Percentiles rank a stretch among this genome's conserved stretches.
phyloP scores from a whole-genome alignment of 805 yeast genomes.

The Cyberlindnera subsufficiens region DNA sequence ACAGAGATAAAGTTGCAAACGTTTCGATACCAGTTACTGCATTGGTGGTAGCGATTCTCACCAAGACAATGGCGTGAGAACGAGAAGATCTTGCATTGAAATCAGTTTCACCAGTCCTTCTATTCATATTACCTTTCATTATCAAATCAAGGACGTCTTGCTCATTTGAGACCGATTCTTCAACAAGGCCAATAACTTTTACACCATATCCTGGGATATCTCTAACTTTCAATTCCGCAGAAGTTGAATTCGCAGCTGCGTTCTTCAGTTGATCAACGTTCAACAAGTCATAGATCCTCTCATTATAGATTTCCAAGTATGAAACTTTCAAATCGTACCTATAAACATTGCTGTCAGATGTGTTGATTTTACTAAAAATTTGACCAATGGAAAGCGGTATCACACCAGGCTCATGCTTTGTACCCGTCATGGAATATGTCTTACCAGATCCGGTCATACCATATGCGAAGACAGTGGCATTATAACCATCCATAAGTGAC shows the following conservation, averaged over 20 bases:
- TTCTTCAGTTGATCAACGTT: constrained; percentile 24
- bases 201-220: constrained; percentile 74
- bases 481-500: constrained; percentile 65
- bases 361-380: constrained; percentile 41
- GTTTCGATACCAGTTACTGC: constrained; percentile 30
- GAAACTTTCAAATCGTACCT: constrained; percentile 52
- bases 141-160: constrained; percentile 58
- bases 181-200: constrained; percentile 66
- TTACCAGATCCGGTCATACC: constrained; percentile 98
- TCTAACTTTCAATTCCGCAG: constrained; percentile 60
- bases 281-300: constrained; percentile 73
- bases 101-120: constrained; percentile 86
- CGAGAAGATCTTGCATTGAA: constrained; percentile 83
- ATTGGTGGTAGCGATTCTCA: constrained; percentile 47
- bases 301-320: constrained; percentile 92
- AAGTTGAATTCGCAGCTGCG: constrained; percentile 2
- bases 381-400: constrained; percentile 70
- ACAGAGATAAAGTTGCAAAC: constrained; percentile 66
- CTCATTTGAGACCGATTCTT: constrained; percentile 49
- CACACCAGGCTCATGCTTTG: constrained; percentile 59
- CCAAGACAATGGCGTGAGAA: constrained; percentile 83
- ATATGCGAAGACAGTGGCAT: constrained; percentile 89
- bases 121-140: constrained; percentile 60
- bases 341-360: constrained; percentile 19
- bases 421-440: constrained; percentile 84